A percentile compares a stretch with the other conserved stretches of the same genome.
Evolutionary conservation across 148 eudicot species (phyloP).

Genomic region (Vaccinium myrtillus): DNA sequence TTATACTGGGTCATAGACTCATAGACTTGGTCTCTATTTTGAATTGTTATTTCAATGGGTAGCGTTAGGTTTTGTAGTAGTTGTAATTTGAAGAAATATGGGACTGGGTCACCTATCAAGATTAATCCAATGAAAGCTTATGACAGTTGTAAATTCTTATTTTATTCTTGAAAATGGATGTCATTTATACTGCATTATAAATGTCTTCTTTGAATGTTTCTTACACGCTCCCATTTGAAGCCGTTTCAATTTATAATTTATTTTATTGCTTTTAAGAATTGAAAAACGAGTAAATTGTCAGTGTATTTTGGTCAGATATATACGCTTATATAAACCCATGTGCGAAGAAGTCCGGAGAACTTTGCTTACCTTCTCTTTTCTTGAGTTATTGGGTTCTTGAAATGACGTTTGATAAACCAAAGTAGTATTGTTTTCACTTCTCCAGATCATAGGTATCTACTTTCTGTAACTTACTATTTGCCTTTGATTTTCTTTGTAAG

Average conservation of each 20-base stretch:
- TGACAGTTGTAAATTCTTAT: neutral
- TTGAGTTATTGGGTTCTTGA: constrained; percentile 6
- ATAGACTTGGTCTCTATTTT: constrained; percentile 4
- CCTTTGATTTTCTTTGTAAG: neutral
- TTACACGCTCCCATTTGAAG: neutral
- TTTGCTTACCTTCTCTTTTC: constrained; percentile 8
- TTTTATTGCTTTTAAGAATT: constrained; percentile 3
- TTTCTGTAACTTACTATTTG: neutral
- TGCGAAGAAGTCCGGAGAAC: neutral
- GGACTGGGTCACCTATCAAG: constrained; percentile 9
- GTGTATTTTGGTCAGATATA: neutral
- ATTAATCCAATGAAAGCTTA: neutral
- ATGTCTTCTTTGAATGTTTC: constrained; percentile 7
- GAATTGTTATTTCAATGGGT: neutral
- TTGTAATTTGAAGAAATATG: neutral
- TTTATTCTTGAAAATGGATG: neutral
- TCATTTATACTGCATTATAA: neutral
- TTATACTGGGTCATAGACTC: neutral
- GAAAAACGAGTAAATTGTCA: neutral
- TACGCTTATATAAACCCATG: neutral
- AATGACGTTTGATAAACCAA: neutral
- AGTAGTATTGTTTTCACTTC: neutral
- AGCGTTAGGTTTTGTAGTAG: neutral
- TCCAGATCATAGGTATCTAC: constrained; percentile 10
- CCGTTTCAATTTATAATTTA: neutral